Evolutionary conservation across 108 stramenopile genomes (phyloP), one percentile per base, ranked within the genome.

Genomic region (Fragilaria crotonensis): DNA sequence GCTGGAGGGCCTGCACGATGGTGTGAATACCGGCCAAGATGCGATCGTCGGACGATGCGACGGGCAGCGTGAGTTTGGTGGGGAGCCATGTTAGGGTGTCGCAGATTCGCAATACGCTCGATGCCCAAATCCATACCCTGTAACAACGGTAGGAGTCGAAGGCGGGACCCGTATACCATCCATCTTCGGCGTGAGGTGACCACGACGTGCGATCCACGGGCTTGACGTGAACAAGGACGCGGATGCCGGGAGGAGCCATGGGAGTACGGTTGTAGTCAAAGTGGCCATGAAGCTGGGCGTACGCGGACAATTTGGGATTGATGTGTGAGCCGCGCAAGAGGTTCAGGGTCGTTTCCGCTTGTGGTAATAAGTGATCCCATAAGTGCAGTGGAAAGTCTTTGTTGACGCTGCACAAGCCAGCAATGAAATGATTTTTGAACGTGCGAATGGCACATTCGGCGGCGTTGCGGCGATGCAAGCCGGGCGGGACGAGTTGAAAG

Each of bases 131-230:
- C 44, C 29, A 58, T 14, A 52, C 51, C 36, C n/a, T 45, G 46
- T 31, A 57, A 52, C 68, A 62, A 3, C 62, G 61, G 32, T 66
- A 66, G 2, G 52, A 22, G 21, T 72, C 71, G 14, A 72, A 18
- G 22, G 59, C 71, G 3, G 71, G 71, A 14, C 71, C 60, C 3
- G 73, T 19, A 44, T 72, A 76, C 71, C 68, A 76, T 28, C 68
- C 71, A 27, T 64, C 62, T 0, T 49, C 7, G 2, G n/a, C n/a
- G n/a, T n/a, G n/a, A n/a, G n/a, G n/a, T n/a, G n/a, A n/a, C 74
- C 71, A 74, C 22, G 49, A 50, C 5, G 7, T 20, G 60, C 18
- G 30, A n/a, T n/a, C n/a, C n/a, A n/a, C n/a, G n/a, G n/a, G n/a
- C n/a, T n/a, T n/a, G n/a, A n/a, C n/a, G n/a, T n/a, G n/a, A n/a